phyloP scores from a whole-genome alignment of 2,329 filamentous ascomycete genomes.

The Fusarium drepaniforme region DNA sequence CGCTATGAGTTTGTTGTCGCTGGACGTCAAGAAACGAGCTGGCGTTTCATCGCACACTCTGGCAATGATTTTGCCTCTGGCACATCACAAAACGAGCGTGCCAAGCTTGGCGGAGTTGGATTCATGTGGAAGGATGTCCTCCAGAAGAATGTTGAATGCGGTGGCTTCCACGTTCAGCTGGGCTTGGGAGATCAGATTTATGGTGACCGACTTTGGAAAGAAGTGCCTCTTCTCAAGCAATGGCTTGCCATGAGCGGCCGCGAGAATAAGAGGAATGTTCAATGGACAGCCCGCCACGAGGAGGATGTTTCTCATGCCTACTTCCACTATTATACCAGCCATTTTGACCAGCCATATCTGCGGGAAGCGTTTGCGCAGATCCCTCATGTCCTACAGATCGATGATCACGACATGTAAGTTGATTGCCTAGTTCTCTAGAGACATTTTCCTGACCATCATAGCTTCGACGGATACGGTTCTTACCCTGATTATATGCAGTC shows the following conservation, averaged over 20 bases:
- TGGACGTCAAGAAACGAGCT: conserved; percentile 88
- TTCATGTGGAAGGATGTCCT: conserved; percentile 99
- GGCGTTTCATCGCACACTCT: conserved; percentile 96
- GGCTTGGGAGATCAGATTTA: conserved; percentile 96
- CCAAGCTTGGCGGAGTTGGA: conserved; percentile 87
- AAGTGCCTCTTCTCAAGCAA: conserved; percentile 92
- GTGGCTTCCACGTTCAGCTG: conserved; percentile 94
- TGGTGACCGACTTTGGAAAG: conserved; percentile 95
- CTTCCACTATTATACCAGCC: conserved; percentile 98
- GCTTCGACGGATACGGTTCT: conserved; percentile 96
- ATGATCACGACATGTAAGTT: conserved; percentile 97
- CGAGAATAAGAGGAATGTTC: conserved; percentile 88
- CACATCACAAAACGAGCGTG: conserved; percentile 87
- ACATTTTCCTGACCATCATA: conserved; percentile 51
- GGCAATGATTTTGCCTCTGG: conserved; percentile 95
- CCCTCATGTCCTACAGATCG: conserved; percentile 90
- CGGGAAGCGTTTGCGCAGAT: conserved; percentile 98
- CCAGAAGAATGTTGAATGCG: conserved; percentile 96
- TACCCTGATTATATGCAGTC: conserved; percentile 99
- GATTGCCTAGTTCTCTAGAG: neutral
- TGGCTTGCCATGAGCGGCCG: conserved; percentile 95
- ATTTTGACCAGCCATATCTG: conserved; percentile 96
- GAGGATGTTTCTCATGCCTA: conserved; percentile 97
- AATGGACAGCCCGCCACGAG: conserved; percentile 94
- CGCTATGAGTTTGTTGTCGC: conserved; percentile 97